Conservation (phyloP, 768 basidiomycete genomes). For the Leccinum olivaceopallidum region DNA sequence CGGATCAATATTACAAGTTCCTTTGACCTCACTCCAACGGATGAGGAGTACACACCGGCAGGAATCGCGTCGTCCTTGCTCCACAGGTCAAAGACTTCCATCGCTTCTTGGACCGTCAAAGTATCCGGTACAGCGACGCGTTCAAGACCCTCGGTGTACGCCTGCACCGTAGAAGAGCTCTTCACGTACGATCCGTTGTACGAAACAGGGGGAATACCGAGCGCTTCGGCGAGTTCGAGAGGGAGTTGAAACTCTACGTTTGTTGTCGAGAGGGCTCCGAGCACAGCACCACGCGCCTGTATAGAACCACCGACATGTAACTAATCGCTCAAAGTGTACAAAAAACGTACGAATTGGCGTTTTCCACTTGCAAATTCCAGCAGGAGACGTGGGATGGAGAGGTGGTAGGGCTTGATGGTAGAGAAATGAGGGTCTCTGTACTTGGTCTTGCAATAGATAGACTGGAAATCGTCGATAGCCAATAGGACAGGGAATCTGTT, state of each 20-base stretch:
- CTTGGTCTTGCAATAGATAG: constrained; percentile 62
- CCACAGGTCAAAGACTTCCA: constrained; percentile 77
- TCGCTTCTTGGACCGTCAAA: constrained; percentile 67
- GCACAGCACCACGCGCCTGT: constrained; percentile 67
- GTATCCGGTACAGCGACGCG: constrained; percentile 54
- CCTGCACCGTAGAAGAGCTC: constrained; percentile 47
- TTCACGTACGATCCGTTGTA: constrained; percentile 56
- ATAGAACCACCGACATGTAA: constrained; percentile 2
- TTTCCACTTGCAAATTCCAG: constrained; percentile 79
- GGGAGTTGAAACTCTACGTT: constrained; percentile 60
- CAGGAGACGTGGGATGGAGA: constrained; percentile 75
- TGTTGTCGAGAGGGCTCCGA: constrained; percentile 68
- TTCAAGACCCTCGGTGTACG: constrained; percentile 56
- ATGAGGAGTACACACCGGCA: constrained; percentile 38
- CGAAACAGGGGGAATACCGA: constrained; percentile 45
- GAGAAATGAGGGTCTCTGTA: constrained; percentile 81
- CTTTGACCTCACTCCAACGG: not conserved
- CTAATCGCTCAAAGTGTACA: too few relatives aligned
- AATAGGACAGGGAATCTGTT: constrained; percentile 73
- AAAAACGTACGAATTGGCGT: constrained; percentile 60
- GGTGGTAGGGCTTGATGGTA: constrained; percentile 69
- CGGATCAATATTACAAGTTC: not conserved
- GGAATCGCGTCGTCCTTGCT: constrained; percentile 58
- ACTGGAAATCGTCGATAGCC: constrained; percentile 87
- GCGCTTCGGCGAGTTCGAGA: constrained; percentile 62